Evolutionary conservation across 139 green algal species (phyloP), one percentile per base, ranked within the genome.

Genomic region (Chlorella sp.): DNA sequence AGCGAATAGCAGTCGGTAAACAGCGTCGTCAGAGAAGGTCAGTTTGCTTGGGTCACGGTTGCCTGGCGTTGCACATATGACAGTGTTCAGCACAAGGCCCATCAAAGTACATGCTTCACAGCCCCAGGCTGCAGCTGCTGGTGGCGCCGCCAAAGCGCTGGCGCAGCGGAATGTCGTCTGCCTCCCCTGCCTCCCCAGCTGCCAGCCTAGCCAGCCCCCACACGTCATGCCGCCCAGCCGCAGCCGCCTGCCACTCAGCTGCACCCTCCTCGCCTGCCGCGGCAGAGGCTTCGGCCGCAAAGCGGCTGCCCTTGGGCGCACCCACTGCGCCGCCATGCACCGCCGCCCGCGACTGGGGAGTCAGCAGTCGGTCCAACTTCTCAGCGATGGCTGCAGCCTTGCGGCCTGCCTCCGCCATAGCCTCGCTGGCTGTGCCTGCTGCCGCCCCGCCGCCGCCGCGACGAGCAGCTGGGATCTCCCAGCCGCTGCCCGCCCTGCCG

Each of bases 311-410:
- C 48, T 43, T 46, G 77, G 28, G 9, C 14, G 20, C 48, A 13
- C 34, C 24, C 9, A n/a, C 46, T 0, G 1, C 26, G 20, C 46
- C 46, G 36, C 68, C 48, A 28, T 78, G 67, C 38, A 78, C 80
- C 17, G 80, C 80, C 17, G 80, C 80, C 0, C 80, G 34, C 1
- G 81, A 80, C 9, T 80, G 54, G 1, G 72, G 70, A 0, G 72
- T 86, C 19, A 80, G 72, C 56, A 81, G 41, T 14, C 70, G 51
- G 54, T 81, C 81, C 3, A 86, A 56, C 40, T 74, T 73, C 8
- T 62, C 69, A n/a, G 81, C 81, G 28, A 86, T 86, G 81, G 56
- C 80, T 32, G 81, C 81, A 13, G 81, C 81, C 43, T 76, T 82
- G 73, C 73, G 54, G 26, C 70, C 41, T 20, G 70, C 82, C 60